Percentiles rank a stretch among this genome's conserved stretches.
Evolutionary conservation across 768 basidiomycete species (phyloP).

Genomic region (Boletales sp.): DNA sequence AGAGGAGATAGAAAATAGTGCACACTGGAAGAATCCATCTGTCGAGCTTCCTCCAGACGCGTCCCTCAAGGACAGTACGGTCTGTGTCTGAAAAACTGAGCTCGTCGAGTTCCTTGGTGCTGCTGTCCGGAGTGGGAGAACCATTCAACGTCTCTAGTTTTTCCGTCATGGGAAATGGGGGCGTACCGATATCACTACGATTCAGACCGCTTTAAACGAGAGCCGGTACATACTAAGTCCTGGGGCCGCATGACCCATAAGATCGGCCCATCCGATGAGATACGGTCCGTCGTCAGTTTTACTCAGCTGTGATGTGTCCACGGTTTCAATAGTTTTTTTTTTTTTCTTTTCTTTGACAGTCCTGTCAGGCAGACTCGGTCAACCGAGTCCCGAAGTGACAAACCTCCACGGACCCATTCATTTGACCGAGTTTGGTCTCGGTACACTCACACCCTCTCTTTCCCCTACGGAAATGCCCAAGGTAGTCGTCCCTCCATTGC

Average conservation of each 20-base stretch:
- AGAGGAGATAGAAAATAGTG: constrained; percentile 48
- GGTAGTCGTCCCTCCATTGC: constrained; percentile 46
- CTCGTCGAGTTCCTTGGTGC: constrained; percentile 6
- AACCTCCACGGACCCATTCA: no score
- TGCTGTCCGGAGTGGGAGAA: not conserved
- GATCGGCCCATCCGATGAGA: not conserved
- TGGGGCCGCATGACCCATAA: no score
- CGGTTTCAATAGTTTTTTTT: no score
- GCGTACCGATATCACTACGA: no score
- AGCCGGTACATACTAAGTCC: no score
- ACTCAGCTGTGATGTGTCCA: not conserved
- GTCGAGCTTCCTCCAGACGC: constrained; percentile 50
- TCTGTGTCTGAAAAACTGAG: constrained; percentile 12
- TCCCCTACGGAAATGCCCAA: constrained; percentile 59
- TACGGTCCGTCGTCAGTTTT: not conserved
- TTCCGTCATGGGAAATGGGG: not conserved
- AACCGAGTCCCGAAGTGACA: no score
- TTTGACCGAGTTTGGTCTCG: not conserved
- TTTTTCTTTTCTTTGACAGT: no score
- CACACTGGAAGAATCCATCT: constrained; percentile 45
- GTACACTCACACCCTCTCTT: not conserved
- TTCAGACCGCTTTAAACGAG: no score
- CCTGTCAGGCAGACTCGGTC: no score
- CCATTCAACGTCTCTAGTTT: not conserved
- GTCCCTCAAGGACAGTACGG: constrained; percentile 31